These are phyloP conservation scores for Gossypium mustelinum DNA, from an alignment of 345 rosid species.

Conservation along the genomic window DNA sequence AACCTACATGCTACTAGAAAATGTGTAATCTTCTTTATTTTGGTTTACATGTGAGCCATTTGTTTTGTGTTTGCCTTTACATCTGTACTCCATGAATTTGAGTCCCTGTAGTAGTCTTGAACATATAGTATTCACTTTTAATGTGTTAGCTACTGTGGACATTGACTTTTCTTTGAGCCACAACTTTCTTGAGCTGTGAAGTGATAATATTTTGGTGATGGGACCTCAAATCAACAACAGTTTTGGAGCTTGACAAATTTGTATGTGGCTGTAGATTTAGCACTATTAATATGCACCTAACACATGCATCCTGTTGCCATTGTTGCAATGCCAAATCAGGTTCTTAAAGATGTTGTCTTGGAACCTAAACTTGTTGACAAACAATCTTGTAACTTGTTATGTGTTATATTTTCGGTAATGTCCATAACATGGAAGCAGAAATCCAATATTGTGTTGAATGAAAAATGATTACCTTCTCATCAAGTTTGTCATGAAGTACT, in stretches of 20 bases:
- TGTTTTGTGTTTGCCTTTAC: not conserved
- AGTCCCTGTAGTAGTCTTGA: not conserved
- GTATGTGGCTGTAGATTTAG: not conserved
- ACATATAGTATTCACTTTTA: not conserved
- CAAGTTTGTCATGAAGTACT: not conserved
- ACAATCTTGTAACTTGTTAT: not conserved
- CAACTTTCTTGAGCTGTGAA: not conserved
- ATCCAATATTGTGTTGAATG: not conserved
- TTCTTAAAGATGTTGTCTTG: not conserved
- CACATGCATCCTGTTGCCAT: not conserved
- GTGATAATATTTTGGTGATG: not conserved
- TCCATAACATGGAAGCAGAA: not conserved
- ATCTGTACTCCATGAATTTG: not conserved
- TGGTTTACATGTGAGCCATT: not conserved
- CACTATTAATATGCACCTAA: not conserved
- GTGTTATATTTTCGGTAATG: not conserved
- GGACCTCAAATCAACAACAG: not conserved
- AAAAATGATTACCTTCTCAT: not conserved
- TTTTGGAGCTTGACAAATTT: constrained; percentile 2
- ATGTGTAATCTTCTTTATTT: not conserved
- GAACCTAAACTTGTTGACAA: constrained; percentile 6
- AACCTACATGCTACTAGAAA: not conserved
- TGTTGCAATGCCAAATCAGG: not conserved
- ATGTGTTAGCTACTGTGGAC: not conserved
- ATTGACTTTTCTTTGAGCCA: not conserved